These are phyloP conservation scores for Sporobolomyces roseus DNA, from an alignment of 768 basidiomycete species.

Conservation along the genomic window DNA sequence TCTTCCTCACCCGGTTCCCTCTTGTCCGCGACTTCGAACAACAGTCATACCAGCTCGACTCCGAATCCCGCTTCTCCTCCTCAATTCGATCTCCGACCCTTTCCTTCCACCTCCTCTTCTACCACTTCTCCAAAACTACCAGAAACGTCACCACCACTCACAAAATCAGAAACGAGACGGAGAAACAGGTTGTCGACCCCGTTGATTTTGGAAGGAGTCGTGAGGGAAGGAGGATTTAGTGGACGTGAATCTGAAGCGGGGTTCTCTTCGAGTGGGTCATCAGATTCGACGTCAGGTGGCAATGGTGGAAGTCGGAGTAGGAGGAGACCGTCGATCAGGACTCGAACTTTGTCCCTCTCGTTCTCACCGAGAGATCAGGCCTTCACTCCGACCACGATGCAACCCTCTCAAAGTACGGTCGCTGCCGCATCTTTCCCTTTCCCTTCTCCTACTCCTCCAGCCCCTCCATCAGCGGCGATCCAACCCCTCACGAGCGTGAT, in stretches of 20 bases:
- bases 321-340: constrained; percentile 4
- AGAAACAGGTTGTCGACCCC: constrained; percentile 14
- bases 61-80: constrained; percentile 19
- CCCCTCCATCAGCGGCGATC: too few relatives aligned
- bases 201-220: constrained; percentile 5
- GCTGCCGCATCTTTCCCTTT: constrained; percentile 7
- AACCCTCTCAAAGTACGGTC: constrained; percentile 9
- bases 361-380: constrained; percentile 14
- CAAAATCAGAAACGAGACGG: neutral
- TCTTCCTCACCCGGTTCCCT: constrained; percentile 21
- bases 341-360: constrained; percentile 11
- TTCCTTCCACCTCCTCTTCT: neutral
- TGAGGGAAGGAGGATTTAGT: neutral
- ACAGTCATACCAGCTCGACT: too few relatives aligned
- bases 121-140: neutral
- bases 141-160: neutral
- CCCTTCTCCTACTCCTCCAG: neutral
- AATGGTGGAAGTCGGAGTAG: neutral
- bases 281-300: too few relatives aligned
- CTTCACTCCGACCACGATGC: constrained; percentile 13
- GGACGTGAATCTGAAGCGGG: too few relatives aligned
- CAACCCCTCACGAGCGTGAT: neutral
- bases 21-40: constrained; percentile 20
- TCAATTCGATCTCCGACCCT: neutral
- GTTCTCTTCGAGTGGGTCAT: too few relatives aligned